A percentile compares a stretch with the other conserved stretches of the same genome.
Conservation (phyloP, 192 early-diverging fungal genomes). For the Oehlia diaphana region DNA sequence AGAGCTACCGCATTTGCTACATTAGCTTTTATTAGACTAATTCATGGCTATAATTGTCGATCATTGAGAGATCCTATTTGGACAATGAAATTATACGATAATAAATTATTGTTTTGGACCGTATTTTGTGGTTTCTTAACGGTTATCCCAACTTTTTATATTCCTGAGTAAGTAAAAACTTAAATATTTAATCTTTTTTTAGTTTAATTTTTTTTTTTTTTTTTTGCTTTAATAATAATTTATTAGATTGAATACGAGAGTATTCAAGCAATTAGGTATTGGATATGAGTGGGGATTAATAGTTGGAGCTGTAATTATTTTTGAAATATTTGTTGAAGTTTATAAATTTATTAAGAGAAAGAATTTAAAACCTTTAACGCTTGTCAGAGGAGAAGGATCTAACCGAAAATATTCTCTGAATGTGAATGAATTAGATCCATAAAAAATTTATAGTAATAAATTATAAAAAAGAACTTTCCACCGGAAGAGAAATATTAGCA, state of each 20-base stretch:
- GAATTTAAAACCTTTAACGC: slow-evolving; percentile 29
- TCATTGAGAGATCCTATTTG: slow-evolving; percentile 64
- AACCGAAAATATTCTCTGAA: too few species aligned
- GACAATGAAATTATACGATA: slow-evolving; percentile 30
- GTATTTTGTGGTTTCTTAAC: slow-evolving; percentile 55
- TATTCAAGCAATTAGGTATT: slow-evolving; percentile 36
- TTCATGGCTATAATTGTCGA: slow-evolving; percentile 80
- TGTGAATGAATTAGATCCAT: too few species aligned
- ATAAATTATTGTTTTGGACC: slow-evolving; percentile 47
- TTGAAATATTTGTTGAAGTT: slow-evolving; percentile 34
- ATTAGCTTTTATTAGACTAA: slow-evolving; percentile 66
- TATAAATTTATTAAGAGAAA: slow-evolving; percentile 36
- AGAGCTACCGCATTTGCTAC: slow-evolving; percentile 73
- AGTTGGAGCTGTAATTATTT: slow-evolving; percentile 26
- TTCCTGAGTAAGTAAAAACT: slow-evolving; percentile 23
- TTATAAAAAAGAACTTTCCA: too few species aligned
- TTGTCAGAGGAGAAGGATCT: background rate
- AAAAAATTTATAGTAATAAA: too few species aligned
- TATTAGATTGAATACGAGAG: slow-evolving; percentile 32
- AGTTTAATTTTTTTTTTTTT: background rate
- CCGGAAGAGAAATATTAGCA: too few species aligned
- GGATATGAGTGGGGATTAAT: slow-evolving; percentile 36
- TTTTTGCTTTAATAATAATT: too few species aligned
- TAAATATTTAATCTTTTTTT: background rate
- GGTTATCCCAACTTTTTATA: slow-evolving; percentile 34